A percentile compares a stretch with the other conserved stretches of the same genome.
phyloP scores from a whole-genome alignment of 202 grass and related monocot genomes.

The Sporobolus alterniflorus region DNA sequence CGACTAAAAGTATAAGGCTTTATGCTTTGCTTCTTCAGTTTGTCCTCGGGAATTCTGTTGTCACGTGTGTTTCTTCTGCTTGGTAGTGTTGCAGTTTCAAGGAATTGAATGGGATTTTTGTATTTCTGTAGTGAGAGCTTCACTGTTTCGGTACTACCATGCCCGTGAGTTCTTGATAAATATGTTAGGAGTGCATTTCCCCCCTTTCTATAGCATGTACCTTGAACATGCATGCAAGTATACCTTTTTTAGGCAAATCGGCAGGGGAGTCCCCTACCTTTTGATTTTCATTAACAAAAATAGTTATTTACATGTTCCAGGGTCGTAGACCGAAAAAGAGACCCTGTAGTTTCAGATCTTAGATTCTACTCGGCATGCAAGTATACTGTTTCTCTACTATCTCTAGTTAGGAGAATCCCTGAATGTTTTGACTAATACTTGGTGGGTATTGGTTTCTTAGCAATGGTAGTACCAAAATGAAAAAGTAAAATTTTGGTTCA shows the following conservation, averaged over 20 bases:
- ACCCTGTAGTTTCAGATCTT: too few species aligned
- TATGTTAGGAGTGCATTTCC: background rate
- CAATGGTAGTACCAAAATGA: background rate
- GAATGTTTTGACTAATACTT: background rate
- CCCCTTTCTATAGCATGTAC: background rate
- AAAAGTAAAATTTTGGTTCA: background rate
- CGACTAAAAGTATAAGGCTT: background rate
- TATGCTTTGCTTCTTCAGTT: background rate
- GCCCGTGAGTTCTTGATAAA: background rate
- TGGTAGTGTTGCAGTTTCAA: background rate
- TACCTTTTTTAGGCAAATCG: too few species aligned
- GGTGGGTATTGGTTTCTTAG: too few species aligned
- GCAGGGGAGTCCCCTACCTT: too few species aligned
- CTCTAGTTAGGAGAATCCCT: background rate
- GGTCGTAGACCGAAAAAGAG: too few species aligned
- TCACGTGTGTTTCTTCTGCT: background rate
- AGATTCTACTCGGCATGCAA: too few species aligned
- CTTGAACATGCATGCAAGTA: too few species aligned
- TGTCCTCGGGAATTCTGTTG: background rate
- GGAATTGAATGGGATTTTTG: background rate
- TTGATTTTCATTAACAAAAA: too few species aligned
- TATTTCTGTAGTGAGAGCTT: background rate
- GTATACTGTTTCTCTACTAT: background rate
- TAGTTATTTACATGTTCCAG: too few species aligned
- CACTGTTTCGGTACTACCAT: slow-evolving; percentile 12